Evolutionary conservation across 2,329 filamentous ascomycete species (phyloP).

Genomic region (Xylaria digitata): DNA sequence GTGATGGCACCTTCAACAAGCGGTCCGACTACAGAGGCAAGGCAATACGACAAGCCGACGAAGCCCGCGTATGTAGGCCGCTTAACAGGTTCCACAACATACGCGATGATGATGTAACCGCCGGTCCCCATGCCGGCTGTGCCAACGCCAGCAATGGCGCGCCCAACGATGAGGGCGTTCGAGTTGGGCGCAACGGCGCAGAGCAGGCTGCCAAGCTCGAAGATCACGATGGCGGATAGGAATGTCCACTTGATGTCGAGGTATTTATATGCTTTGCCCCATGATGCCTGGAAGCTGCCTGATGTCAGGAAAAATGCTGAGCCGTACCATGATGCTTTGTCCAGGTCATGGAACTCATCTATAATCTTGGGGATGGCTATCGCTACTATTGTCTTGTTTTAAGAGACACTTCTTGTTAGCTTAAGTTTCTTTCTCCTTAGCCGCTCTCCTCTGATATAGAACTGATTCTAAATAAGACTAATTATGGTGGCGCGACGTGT

Average conservation of each 20-base stretch:
- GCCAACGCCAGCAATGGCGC: constrained; percentile 54
- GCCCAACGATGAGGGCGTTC: constrained; percentile 53
- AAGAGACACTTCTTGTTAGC: too few relatives aligned
- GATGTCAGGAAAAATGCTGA: constrained; percentile 51
- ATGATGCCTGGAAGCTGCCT: constrained; percentile 45
- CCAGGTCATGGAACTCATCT: too few relatives aligned
- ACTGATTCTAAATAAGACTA: too few relatives aligned
- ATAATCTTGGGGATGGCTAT: too few relatives aligned
- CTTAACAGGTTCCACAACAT: constrained; percentile 40
- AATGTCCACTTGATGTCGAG: constrained; percentile 51
- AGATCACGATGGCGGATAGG: constrained; percentile 48
- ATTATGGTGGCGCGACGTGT: too few relatives aligned
- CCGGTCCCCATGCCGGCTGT: constrained; percentile 53
- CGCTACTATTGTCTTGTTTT: too few relatives aligned
- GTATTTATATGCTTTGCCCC: constrained; percentile 52
- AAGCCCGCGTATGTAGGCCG: constrained; percentile 39
- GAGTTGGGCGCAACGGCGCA: constrained; percentile 49
- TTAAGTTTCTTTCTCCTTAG: too few relatives aligned
- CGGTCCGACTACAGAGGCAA: background rate
- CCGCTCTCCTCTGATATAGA: too few relatives aligned
- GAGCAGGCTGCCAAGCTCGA: constrained; percentile 53
- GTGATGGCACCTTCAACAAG: constrained; percentile 42
- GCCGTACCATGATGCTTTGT: constrained; percentile 52
- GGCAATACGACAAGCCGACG: background rate
- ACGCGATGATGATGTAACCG: constrained; percentile 46